A percentile compares a stretch with the other conserved stretches of the same genome.
phyloP scores from a whole-genome alignment of 1,139 yeast genomes.

The Arxiozyma heterogenica region DNA sequence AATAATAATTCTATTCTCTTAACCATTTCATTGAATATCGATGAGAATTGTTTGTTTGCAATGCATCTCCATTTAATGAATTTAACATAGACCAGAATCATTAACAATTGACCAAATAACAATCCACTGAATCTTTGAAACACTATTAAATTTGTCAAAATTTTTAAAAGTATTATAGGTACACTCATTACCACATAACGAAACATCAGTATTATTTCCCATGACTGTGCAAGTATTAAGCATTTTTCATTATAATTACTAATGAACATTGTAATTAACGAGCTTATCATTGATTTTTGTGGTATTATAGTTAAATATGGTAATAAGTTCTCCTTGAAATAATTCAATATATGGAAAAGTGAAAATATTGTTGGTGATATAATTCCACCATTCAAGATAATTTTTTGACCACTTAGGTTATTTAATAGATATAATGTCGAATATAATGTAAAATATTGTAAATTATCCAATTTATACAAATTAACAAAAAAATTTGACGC shows the following conservation, averaged over 20 bases:
- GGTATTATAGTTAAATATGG: constrained; percentile 26
- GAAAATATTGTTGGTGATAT: constrained; percentile 52
- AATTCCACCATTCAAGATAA: constrained; percentile 34
- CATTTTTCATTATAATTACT: constrained; percentile 19
- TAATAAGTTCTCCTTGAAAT: constrained; percentile 35
- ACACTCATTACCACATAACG: constrained; percentile 16
- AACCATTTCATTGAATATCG: neutral
- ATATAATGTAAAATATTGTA: constrained; percentile 26
- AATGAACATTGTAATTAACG: constrained; percentile 12
- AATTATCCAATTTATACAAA: constrained; percentile 21
- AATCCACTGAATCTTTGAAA: constrained; percentile 9
- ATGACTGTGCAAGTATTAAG: constrained; percentile 22
- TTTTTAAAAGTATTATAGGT: constrained; percentile 13
- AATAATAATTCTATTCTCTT: neutral
- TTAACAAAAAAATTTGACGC: constrained; percentile 13
- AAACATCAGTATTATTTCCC: constrained; percentile 23
- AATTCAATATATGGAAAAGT: constrained; percentile 46
- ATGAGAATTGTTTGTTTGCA: constrained; percentile 12
- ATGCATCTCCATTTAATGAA: constrained; percentile 25
- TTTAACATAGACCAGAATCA: constrained; percentile 16
- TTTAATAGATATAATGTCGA: constrained; percentile 11
- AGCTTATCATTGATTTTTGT: neutral
- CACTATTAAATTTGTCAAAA: neutral
- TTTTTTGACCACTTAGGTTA: constrained; percentile 12
- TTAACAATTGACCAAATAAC: constrained; percentile 8